These are phyloP conservation scores for Phytophthora fragariaefolia DNA, from an alignment of 352 stramenopile genomes.

Conservation along the genomic window DNA sequence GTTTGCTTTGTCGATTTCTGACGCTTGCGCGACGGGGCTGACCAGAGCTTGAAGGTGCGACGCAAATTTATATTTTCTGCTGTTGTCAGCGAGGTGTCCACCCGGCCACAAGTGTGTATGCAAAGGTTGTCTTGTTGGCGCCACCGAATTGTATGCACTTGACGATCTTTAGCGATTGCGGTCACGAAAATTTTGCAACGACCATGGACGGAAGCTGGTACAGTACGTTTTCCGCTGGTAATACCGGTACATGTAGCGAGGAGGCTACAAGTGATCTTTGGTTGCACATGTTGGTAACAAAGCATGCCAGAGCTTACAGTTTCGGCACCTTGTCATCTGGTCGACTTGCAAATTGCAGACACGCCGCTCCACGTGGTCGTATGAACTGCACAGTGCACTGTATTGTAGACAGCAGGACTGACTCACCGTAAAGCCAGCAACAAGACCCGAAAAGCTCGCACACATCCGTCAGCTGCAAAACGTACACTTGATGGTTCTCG, in stretches of 20 bases:
- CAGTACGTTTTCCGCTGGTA: conserved; percentile 5
- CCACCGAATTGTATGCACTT: neutral
- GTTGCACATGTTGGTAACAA: conserved; percentile 22
- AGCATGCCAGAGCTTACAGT: conserved; percentile 26
- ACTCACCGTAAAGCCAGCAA: neutral
- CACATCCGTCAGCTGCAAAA: conserved; percentile 21
- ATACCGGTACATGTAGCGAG: no score
- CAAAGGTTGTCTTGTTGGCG: conserved; percentile 8
- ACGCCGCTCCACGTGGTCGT: neutral
- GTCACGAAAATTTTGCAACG: neutral
- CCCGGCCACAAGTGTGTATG: neutral
- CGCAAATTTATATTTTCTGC: conserved; percentile 3
- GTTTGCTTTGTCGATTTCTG: conserved; percentile 20
- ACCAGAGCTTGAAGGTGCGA: conserved; percentile 7
- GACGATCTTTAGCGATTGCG: neutral
- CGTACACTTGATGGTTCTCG: conserved; percentile 16
- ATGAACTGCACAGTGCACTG: no score
- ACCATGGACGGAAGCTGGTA: neutral
- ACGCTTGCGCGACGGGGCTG: conserved; percentile 14
- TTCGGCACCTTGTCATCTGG: conserved; percentile 16
- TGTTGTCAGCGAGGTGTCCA: neutral
- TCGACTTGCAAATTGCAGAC: conserved; percentile 21
- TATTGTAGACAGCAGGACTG: no score
- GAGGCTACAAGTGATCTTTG: conserved; percentile 10
- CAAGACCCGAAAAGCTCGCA: neutral